Percentiles rank a stretch among this genome's conserved stretches.
Conservation (phyloP, 164 flowering plant species). For the Stephania cephalantha region DNA sequence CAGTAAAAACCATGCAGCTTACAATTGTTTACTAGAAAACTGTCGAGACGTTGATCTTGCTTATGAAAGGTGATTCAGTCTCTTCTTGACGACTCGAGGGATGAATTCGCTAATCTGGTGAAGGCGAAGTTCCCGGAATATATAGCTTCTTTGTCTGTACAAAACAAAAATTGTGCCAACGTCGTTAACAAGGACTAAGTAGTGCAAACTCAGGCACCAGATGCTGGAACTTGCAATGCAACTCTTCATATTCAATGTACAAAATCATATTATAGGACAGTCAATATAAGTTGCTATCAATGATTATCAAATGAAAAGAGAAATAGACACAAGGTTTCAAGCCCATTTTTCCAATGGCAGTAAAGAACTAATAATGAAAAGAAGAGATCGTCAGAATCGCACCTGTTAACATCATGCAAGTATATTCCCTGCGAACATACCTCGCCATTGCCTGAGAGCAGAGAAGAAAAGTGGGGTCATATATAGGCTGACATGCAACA, state of each 20-base stretch:
- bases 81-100: constrained; percentile 10
- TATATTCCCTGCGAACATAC: constrained; percentile 67
- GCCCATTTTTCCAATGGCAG: no score
- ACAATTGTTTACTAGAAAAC: constrained; percentile 4
- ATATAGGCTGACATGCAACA: not conserved
- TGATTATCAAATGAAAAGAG: not conserved
- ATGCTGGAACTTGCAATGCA: not conserved
- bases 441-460: constrained; percentile 77
- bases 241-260: not conserved
- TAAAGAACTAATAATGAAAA: not conserved
- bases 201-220: not conserved
- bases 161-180: constrained; percentile 14
- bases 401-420: constrained; percentile 80
- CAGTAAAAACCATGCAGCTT: not conserved
- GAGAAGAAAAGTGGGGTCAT: not conserved
- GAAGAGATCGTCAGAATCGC: not conserved
- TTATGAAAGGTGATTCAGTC: not conserved
- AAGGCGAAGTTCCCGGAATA: constrained; percentile 88
- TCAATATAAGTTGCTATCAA: not conserved
- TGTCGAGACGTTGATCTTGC: not conserved
- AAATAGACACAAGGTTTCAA: not conserved
- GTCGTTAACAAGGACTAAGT: not conserved
- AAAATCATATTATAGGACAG: not conserved
- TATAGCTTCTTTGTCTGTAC: constrained; percentile 73
- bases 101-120: constrained; percentile 42